These are phyloP conservation scores for Dipteronia sinensis DNA, from an alignment of 345 rosid genomes.

Conservation along the genomic window DNA sequence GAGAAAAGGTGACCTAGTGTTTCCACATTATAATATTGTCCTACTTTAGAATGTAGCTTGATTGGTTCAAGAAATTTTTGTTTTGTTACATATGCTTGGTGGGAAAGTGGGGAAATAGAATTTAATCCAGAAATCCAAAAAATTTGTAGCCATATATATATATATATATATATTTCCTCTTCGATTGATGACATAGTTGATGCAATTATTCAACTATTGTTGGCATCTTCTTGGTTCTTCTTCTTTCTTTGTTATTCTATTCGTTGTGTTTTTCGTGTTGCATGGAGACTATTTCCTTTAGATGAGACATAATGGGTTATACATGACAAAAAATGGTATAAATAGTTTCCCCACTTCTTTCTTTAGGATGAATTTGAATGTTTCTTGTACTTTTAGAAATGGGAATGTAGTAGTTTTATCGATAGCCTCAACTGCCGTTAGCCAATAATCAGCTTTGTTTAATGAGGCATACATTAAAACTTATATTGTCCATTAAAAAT, in stretches of 20 bases:
- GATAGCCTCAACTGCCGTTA: neutral
- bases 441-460: neutral
- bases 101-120: neutral
- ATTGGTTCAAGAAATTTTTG: slow-evolving; percentile 8
- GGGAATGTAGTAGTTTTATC: neutral
- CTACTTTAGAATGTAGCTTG: slow-evolving; percentile 16
- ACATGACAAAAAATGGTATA: neutral
- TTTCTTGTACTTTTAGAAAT: neutral
- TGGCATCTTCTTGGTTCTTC: neutral
- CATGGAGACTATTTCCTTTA: neutral
- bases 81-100: neutral
- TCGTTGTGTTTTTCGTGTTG: neutral
- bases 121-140: neutral
- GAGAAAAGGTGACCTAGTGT: slow-evolving; percentile 21
- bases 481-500: neutral
- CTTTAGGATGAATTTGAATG: neutral
- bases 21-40: slow-evolving; percentile 5
- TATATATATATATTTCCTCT: neutral
- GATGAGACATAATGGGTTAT: neutral
- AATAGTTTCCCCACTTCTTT: neutral
- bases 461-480: neutral
- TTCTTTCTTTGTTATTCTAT: neutral
- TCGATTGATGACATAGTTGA: neutral
- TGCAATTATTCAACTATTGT: neutral
- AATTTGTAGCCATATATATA: neutral